Base-by-base conservation (phyloP, 1,284 basidiomycete species). In the Heterobasidion occidentale region DNA sequence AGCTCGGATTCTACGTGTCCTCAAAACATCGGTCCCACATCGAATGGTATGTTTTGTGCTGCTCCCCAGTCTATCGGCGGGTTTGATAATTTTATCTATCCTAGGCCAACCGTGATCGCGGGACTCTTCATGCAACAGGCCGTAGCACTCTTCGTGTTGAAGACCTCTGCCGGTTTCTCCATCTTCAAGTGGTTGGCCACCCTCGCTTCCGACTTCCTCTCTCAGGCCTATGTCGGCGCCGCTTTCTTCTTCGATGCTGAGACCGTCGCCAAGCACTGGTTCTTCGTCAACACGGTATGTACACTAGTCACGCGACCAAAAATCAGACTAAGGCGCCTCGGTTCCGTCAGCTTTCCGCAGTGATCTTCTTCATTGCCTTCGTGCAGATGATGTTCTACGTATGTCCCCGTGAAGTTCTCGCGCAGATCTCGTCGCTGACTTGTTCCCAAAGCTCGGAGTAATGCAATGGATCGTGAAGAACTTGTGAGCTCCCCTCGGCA, bases 391-490 rank as follows among this genome's bases (percentile, higher is more conserved):
- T 91, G 73, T 92, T 92, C 74, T 88, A 92, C 65, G 71, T 75
- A 53, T 48, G 75, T 64, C 33, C 47, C 45, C 8, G n/a, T 6
- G 15, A 12, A 11, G 14, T 46, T 36, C 15, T 11, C 15, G 9
- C 33, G 9, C 36, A 44, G 6, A 27, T 17, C 38, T 38, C 35
- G 34, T 11, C 34, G 34, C 33, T 36, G 11, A 38, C 36, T 17
- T 5, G 27, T 27, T 33, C 20, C 35, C 36, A 38, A 9, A 78
- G 71, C 76, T 90, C 48, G 89, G 90, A 50, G 85, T 90, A 49
- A 91, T 94, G 90, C 90, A 92, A 74, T 94, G 91, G 90, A 71
- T 94, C 64, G 83, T 94, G 70, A 82, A 81, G 64, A 77, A 88
- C 67, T 91, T 90, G 85, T 88, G 60, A 61, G 83, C 73, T 11